These are phyloP conservation scores for Arthroderma uncinatum DNA, from an alignment of 2,329 filamentous ascomycete species.

Conservation along the genomic window DNA sequence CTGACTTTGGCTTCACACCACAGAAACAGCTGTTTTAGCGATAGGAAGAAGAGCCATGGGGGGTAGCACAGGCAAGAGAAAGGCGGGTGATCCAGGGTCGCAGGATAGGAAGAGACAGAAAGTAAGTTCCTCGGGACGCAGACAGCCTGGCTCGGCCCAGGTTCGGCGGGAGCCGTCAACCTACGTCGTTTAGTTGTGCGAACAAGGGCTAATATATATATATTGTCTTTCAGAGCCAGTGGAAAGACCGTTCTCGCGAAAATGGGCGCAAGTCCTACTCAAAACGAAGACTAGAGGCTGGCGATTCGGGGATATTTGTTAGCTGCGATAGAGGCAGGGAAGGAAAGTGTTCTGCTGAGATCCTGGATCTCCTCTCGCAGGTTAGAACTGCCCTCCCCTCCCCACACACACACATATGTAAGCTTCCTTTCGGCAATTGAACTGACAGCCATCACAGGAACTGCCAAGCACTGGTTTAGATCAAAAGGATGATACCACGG, in stretches of 20 bases:
- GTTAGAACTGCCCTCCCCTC: too few species aligned
- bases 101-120: constrained; percentile 2
- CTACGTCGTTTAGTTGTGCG: not conserved
- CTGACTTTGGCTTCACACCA: not conserved
- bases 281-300: constrained; percentile 29
- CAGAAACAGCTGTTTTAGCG: too few species aligned
- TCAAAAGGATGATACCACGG: constrained; percentile 15
- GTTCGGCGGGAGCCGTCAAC: not conserved
- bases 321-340: constrained; percentile 53
- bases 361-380: constrained; percentile 47
- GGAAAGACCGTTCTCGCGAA: constrained; percentile 18
- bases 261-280: not conserved
- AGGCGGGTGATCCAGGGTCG: not conserved
- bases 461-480: constrained; percentile 6
- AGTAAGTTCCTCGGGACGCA: not conserved
- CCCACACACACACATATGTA: not conserved
- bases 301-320: constrained; percentile 52
- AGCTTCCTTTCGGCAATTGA: constrained; percentile 5
- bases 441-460: constrained; percentile 10
- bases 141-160: not conserved
- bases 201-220: constrained; percentile 15
- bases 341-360: constrained; percentile 47
- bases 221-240: constrained; percentile 19
- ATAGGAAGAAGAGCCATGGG: not conserved
- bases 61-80: not conserved